Evolutionary conservation across 352 stramenopile species (phyloP), one percentile per base, ranked within the genome.

Genomic region (Bremia lactucae): DNA sequence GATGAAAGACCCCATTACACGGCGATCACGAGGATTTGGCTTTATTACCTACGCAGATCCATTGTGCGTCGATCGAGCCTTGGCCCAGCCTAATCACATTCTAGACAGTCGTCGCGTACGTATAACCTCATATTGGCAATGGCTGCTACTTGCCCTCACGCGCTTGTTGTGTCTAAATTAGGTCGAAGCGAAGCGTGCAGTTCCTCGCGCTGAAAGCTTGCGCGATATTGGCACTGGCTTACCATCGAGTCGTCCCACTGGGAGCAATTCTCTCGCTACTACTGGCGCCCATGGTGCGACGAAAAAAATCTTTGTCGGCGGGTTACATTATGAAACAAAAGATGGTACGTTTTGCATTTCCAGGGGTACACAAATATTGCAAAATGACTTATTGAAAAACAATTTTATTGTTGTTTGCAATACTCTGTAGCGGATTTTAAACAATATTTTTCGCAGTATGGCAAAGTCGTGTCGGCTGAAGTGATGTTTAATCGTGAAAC

Each of bases 401-500:
- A n/a, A n/a, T n/a, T n/a, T n/a, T n/a, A n/a, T n/a, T n/a, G n/a
- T 10, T 29, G 6, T 29, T 29, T 29, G 24, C 7, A 1, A 19
- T 6, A 18, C 49, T 25, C 31, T 53, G 31, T 45, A 93, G 83
- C 67, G 31, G 83, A 93, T 24, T 96, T 96, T 49, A 83, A 87
- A 46, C 78, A 83, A 48, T 96, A 96, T 65, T 96, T 96, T 69
- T 63, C 83, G 51, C 81, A 95, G 52, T 96, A 87, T 42, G 87
- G 87, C 40, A 94, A 93, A 41, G 86, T 96, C n/a, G 65, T 95
- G 44, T 95, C 79, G 4, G 84, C 83, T 25, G 87, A 96, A 59
- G 87, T 96, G 21, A 96, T 96, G 87, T 96, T 96, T 63, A 96
- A 96, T 46, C 75, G 87, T 25, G 87, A 96, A 52, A 96, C 87